A percentile compares a stretch with the other conserved stretches of the same genome.
phyloP scores from a whole-genome alignment of 176 grass and related monocot genomes.

The Puccinellia tenuiflora region DNA sequence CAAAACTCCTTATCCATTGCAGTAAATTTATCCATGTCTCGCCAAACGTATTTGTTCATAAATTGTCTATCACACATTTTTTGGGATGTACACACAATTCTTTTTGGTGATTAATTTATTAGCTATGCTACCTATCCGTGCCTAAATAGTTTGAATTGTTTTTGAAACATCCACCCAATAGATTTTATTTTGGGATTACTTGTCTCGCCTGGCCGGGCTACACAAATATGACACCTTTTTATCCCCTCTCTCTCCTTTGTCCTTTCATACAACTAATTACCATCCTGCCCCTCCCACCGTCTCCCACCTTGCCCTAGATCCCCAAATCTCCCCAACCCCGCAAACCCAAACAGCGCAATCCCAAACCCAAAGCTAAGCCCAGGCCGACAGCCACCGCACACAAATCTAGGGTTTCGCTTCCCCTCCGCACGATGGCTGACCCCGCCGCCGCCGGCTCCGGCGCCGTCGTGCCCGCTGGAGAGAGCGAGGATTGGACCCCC shows the following conservation, averaged over 20 bases:
- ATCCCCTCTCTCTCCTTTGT: neutral
- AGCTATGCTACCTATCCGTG: too few relatives aligned
- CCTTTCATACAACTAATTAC: neutral
- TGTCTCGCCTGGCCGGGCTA: neutral
- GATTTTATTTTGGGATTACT: too few relatives aligned
- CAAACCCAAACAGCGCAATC: constrained; percentile 9
- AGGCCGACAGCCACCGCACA: neutral
- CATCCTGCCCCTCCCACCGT: neutral
- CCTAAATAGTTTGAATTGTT: too few relatives aligned
- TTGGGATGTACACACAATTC: too few relatives aligned
- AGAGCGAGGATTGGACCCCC: neutral
- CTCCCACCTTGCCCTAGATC: too few relatives aligned
- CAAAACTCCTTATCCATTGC: too few relatives aligned
- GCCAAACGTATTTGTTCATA: too few relatives aligned
- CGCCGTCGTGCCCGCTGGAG: constrained; percentile 13
- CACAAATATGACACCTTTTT: neutral
- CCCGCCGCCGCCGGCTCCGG: constrained; percentile 16
- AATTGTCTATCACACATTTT: too few relatives aligned
- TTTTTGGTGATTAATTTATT: too few relatives aligned
- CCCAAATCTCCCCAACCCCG: neutral
- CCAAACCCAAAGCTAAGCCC: constrained; percentile 20
- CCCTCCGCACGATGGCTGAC: constrained; percentile 37
- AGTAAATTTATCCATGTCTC: too few relatives aligned
- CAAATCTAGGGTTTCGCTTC: constrained; percentile 43
- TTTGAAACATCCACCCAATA: too few relatives aligned